A percentile compares a stretch with the other conserved stretches of the same genome.
phyloP scores from a whole-genome alignment of 2,329 filamentous ascomycete genomes.

The Tolypocladium nubicola region DNA sequence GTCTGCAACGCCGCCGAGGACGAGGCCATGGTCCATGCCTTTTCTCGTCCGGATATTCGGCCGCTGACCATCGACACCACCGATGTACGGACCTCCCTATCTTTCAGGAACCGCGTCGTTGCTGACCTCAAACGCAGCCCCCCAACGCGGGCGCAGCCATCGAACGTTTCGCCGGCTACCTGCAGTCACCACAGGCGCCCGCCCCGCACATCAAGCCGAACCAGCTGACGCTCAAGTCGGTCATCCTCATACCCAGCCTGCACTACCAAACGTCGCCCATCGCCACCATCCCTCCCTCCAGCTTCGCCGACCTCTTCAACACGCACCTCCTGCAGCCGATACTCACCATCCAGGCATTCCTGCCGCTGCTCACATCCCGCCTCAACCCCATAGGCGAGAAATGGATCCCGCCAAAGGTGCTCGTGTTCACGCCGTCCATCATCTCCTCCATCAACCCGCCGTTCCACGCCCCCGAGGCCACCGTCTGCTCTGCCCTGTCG shows the following conservation, averaged over 20 bases:
- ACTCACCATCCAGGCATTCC: slow-evolving; percentile 76
- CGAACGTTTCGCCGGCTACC: slow-evolving; percentile 58
- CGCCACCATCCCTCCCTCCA: slow-evolving; percentile 71
- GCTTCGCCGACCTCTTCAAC: slow-evolving; percentile 84
- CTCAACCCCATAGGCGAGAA: slow-evolving; percentile 42
- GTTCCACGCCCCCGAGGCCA: slow-evolving; percentile 77
- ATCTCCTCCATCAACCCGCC: slow-evolving; percentile 70
- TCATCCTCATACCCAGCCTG: slow-evolving; percentile 74
- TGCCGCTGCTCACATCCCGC: slow-evolving; percentile 62
- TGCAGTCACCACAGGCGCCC: slow-evolving; percentile 65
- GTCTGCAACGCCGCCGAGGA: slow-evolving; percentile 81
- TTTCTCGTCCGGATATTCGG: slow-evolving; percentile 72
- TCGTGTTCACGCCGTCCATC: slow-evolving; percentile 71
- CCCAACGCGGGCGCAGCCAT: slow-evolving; percentile 58
- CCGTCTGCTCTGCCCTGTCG: slow-evolving; percentile 75
- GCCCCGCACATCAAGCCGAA: slow-evolving; percentile 68
- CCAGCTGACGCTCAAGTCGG: slow-evolving; percentile 63
- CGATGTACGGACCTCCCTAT: slow-evolving; percentile 44
- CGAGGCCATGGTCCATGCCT: slow-evolving; percentile 64
- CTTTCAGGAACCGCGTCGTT: neutral
- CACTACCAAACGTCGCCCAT: slow-evolving; percentile 77
- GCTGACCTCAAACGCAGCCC: slow-evolving; percentile 35
- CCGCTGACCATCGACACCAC: slow-evolving; percentile 75
- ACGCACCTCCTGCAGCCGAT: slow-evolving; percentile 86
- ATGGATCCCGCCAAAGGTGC: slow-evolving; percentile 51